phyloP scores from a whole-genome alignment of 2,329 filamentous ascomycete species.

The Talaromyces piceae region DNA sequence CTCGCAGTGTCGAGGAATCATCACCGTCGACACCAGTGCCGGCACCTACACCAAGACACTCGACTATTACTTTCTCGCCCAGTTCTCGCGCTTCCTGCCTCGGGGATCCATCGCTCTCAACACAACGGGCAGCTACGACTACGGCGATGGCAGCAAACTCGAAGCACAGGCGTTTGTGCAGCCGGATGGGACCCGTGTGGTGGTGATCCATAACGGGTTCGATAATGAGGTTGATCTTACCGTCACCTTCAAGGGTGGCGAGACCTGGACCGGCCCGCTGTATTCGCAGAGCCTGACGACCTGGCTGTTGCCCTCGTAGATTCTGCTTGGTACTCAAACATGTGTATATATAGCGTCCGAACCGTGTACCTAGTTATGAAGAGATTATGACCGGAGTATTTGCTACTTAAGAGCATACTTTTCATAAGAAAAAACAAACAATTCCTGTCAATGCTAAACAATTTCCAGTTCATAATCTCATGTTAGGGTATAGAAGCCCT shows the following conservation, averaged over 20 bases:
- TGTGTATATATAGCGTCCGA: background rate
- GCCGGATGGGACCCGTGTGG: slow-evolving; percentile 39
- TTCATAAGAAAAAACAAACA: too few species aligned
- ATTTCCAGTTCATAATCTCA: too few species aligned
- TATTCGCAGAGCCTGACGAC: slow-evolving; percentile 23
- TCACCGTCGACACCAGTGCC: slow-evolving; percentile 1
- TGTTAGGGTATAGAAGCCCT: too few species aligned
- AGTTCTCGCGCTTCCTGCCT: slow-evolving; percentile 5
- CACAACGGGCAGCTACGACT: slow-evolving; percentile 41
- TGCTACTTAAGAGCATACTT: too few species aligned
- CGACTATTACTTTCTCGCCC: slow-evolving; percentile 3
- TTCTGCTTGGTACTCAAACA: too few species aligned
- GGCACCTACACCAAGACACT: slow-evolving; percentile 5
- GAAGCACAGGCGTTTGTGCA: slow-evolving; percentile 43
- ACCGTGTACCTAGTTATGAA: too few species aligned
- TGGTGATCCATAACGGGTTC: slow-evolving; percentile 44
- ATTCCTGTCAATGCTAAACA: too few species aligned
- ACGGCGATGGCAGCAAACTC: slow-evolving; percentile 28
- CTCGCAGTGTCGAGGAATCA: background rate
- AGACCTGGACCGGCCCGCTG: slow-evolving; percentile 23
- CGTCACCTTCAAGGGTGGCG: slow-evolving; percentile 16
- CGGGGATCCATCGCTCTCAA: slow-evolving; percentile 26
- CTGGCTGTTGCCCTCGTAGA: slow-evolving; percentile 21
- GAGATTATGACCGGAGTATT: too few species aligned
- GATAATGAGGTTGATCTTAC: slow-evolving; percentile 39